Evolutionary conservation across 2,329 filamentous ascomycete genomes (phyloP).

Genomic region (Fusarium tanahbumbuense): DNA sequence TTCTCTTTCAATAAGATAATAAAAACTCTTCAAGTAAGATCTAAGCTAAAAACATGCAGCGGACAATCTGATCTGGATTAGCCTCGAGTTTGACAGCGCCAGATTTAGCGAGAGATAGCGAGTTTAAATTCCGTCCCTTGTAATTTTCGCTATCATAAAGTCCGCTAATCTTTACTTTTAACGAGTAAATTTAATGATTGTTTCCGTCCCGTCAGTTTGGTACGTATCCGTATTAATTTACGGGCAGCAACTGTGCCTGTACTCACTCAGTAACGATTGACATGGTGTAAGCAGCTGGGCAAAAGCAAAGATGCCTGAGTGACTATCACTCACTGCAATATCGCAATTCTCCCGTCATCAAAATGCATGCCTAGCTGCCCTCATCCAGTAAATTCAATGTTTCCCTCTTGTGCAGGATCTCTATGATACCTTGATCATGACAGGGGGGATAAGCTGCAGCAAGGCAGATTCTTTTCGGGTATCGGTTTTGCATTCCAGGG

Average conservation of each 20-base stretch:
- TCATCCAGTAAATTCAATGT: constrained; percentile 12
- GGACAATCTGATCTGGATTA: constrained; percentile 7
- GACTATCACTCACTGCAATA: not conserved
- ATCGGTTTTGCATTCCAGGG: constrained; percentile 29
- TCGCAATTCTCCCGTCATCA: constrained; percentile 27
- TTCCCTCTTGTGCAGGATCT: constrained; percentile 25
- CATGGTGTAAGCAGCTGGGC: constrained; percentile 1
- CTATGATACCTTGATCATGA: constrained; percentile 22
- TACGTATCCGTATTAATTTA: constrained; percentile 1
- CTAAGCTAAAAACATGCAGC: constrained; percentile 2
- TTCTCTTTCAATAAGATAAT: constrained; percentile 9
- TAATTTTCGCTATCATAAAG: not conserved
- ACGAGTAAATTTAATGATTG: not conserved
- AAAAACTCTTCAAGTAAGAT: not conserved
- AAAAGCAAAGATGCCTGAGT: constrained; percentile 6
- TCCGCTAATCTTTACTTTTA: constrained; percentile 3
- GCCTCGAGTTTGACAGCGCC: not conserved
- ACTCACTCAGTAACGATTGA: not conserved
- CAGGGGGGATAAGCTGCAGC: constrained; percentile 3
- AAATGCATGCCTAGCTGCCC: constrained; percentile 9
- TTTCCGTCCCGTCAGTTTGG: constrained; percentile 4
- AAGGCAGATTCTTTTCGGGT: constrained; percentile 27
- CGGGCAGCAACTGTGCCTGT: not conserved
- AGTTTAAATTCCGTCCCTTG: constrained; percentile 1
- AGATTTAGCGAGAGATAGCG: constrained; percentile 16